Evolutionary conservation across 2,329 filamentous ascomycete species (phyloP).

Genomic region (Fusarium xyrophilum): DNA sequence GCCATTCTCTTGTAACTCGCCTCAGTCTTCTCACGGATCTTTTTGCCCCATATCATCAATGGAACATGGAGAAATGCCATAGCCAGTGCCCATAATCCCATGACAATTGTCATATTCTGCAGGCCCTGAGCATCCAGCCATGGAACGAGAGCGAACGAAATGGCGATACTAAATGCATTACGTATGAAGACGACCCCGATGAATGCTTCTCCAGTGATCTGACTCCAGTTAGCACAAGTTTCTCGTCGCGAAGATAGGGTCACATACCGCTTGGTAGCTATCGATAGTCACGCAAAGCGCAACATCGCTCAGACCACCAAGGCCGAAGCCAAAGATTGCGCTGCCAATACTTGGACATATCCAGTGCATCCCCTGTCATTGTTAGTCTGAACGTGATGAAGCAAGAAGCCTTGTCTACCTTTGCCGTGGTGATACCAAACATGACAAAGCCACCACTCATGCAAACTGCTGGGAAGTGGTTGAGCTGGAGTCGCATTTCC

Average conservation of each 20-base stretch:
- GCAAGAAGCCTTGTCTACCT: slow-evolving; percentile 35
- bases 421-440: slow-evolving; percentile 46
- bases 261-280: slow-evolving; percentile 34
- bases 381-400: neutral
- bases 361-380: slow-evolving; percentile 49
- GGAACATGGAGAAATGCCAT: slow-evolving; percentile 17
- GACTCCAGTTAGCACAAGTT: neutral
- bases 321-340: slow-evolving; percentile 45
- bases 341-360: slow-evolving; percentile 47
- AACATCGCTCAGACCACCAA: slow-evolving; percentile 47
- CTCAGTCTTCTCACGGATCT: slow-evolving; percentile 7
- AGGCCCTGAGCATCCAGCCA: slow-evolving; percentile 20
- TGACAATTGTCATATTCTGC: slow-evolving; percentile 21
- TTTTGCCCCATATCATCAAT: slow-evolving; percentile 19
- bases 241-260: rapidly evolving
- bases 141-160: slow-evolving; percentile 21
- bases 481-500: slow-evolving; percentile 50
- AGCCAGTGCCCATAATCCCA: slow-evolving; percentile 9
- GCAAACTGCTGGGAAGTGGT: slow-evolving; percentile 40
- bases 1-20: slow-evolving; percentile 13
- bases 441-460: slow-evolving; percentile 47
- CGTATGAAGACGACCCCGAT: slow-evolving; percentile 15
- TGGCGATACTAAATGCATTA: slow-evolving; percentile 23
- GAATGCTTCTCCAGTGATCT: slow-evolving; percentile 23
- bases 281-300: slow-evolving; percentile 45